Evolutionary conservation across 2,329 filamentous ascomycete species (phyloP).

Genomic region (Rhinocladiella similis): DNA sequence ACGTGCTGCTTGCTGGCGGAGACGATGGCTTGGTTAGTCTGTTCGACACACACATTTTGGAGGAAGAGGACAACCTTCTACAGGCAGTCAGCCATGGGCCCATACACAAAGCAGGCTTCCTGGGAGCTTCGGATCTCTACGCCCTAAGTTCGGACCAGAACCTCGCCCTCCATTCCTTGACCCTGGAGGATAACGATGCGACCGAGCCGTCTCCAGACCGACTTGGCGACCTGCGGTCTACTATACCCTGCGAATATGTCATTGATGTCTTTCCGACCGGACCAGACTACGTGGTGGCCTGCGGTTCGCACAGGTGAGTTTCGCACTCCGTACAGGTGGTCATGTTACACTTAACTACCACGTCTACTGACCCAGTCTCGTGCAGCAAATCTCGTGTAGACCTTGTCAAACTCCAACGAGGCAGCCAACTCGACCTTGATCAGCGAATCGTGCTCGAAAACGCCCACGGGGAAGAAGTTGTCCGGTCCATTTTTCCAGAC

Average conservation of each 20-base stretch:
- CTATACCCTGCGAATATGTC: constrained; percentile 59
- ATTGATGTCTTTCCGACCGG: constrained; percentile 49
- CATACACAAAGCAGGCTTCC: constrained; percentile 62
- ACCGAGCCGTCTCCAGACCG: constrained; percentile 49
- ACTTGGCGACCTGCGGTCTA: constrained; percentile 59
- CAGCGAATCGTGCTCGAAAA: constrained; percentile 43
- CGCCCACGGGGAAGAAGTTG: constrained; percentile 50
- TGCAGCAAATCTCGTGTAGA: constrained; percentile 36
- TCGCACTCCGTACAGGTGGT: too few relatives aligned
- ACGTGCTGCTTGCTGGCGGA: constrained; percentile 59
- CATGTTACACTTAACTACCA: too few relatives aligned
- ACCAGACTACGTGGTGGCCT: constrained; percentile 25
- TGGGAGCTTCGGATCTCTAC: constrained; percentile 54
- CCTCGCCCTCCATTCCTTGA: constrained; percentile 57
- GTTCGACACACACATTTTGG: constrained; percentile 57
- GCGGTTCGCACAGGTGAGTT: constrained; percentile 28
- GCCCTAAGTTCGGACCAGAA: constrained; percentile 64
- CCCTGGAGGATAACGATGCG: constrained; percentile 38
- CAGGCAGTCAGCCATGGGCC: constrained; percentile 65
- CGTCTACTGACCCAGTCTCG: background rate
- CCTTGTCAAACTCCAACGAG: constrained; percentile 35
- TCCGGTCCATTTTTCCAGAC: constrained; percentile 48
- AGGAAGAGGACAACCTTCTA: constrained; percentile 63
- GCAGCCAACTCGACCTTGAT: constrained; percentile 41
- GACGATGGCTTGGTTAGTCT: constrained; percentile 65